Percentiles rank a stretch among this genome's conserved stretches.
phyloP scores from a whole-genome alignment of 1,284 basidiomycete species.

The Cryptococcus maquisensis region DNA sequence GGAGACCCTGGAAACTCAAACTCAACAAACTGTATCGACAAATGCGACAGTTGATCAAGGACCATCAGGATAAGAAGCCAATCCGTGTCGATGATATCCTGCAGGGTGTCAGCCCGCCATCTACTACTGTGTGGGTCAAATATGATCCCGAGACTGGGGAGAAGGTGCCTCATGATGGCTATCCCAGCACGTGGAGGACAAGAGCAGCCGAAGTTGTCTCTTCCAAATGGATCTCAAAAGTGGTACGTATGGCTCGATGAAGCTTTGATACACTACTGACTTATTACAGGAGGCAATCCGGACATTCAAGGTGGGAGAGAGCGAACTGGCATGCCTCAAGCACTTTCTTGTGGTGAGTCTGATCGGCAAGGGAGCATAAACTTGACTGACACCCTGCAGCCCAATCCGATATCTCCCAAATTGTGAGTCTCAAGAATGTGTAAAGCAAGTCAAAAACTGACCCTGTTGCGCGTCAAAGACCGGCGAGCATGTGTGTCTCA shows the following conservation, averaged over 20 bases:
- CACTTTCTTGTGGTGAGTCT: constrained; percentile 22
- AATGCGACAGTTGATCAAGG: too few species aligned
- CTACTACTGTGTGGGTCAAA: background rate
- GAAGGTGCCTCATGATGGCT: constrained; percentile 12
- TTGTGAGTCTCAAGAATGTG: constrained; percentile 6
- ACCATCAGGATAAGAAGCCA: too few species aligned
- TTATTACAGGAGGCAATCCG: constrained; percentile 19
- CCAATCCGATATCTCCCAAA: constrained; percentile 17
- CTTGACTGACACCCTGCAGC: constrained; percentile 3
- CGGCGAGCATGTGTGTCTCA: constrained; percentile 5
- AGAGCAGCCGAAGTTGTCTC: constrained; percentile 5
- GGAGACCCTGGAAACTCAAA: too few species aligned
- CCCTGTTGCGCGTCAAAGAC: background rate
- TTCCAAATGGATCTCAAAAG: constrained; percentile 16
- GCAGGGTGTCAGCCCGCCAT: too few species aligned
- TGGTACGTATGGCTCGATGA: constrained; percentile 12
- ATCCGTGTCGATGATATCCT: too few species aligned
- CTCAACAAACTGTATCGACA: too few species aligned
- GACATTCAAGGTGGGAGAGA: constrained; percentile 22
- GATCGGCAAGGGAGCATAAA: background rate
- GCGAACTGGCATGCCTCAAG: constrained; percentile 24
- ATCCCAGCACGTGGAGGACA: constrained; percentile 17
- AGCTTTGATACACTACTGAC: background rate
- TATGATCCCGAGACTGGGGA: constrained; percentile 1
- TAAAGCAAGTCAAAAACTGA: background rate